Percentiles rank a stretch among this genome's conserved stretches.
Conservation (phyloP, 805 yeast species). For the Komagataella populi region DNA sequence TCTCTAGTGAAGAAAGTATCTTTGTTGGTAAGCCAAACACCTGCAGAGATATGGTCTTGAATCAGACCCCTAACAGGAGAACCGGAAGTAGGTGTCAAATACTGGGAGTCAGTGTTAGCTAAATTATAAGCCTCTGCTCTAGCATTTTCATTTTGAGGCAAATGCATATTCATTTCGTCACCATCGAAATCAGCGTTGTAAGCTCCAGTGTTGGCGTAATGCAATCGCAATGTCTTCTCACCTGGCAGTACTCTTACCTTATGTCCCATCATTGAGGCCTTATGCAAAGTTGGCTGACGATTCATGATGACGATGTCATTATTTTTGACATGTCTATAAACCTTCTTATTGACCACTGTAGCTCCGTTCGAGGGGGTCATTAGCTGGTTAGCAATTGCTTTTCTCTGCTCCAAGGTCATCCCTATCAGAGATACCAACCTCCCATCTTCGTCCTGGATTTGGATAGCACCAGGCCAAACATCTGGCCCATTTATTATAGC, state of each 20-base stretch:
- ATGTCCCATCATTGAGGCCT: slow-evolving; percentile 99
- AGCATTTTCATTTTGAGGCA: slow-evolving; percentile 96
- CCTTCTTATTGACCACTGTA: slow-evolving; percentile 78
- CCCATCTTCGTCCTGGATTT: slow-evolving; percentile 94
- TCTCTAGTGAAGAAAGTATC: slow-evolving; percentile 87
- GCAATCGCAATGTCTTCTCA: slow-evolving; percentile 91
- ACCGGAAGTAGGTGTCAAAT: slow-evolving; percentile 96
- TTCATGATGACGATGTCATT: slow-evolving; percentile 95
- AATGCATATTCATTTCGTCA: slow-evolving; percentile 99
- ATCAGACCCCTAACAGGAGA: slow-evolving; percentile 96
- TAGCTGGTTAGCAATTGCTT: slow-evolving; percentile 87
- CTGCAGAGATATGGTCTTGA: slow-evolving; percentile 98
- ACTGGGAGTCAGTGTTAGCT: slow-evolving; percentile 96
- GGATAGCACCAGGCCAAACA: slow-evolving; percentile 97
- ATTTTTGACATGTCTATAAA: slow-evolving; percentile 85
- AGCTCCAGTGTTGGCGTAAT: slow-evolving; percentile 98
- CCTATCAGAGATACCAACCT: slow-evolving; percentile 66
- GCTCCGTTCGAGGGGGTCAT: slow-evolving; percentile 65
- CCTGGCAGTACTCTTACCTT: slow-evolving; percentile 94
- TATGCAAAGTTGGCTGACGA: slow-evolving; percentile 97
- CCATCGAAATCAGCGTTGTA: slow-evolving; percentile 99
- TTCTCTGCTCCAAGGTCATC: slow-evolving; percentile 88
- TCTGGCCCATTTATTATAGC: slow-evolving; percentile 98
- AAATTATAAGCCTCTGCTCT: slow-evolving; percentile 89
- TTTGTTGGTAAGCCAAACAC: slow-evolving; percentile 94